These are phyloP conservation scores for Solanum appendiculatum DNA, from an alignment of 257 asterid species.

Conservation along the genomic window DNA sequence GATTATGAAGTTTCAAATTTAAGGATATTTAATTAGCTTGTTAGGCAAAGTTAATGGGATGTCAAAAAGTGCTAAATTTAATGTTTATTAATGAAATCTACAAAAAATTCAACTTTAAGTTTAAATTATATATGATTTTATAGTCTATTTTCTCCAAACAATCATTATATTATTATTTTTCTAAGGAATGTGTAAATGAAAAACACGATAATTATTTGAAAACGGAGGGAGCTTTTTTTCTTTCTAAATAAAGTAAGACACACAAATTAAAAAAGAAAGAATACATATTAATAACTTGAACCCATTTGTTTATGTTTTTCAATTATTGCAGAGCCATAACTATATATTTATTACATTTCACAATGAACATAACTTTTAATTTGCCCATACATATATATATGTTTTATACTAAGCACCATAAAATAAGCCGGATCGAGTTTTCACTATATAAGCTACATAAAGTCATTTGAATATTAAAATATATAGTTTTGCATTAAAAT, in stretches of 20 bases:
- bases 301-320: not conserved
- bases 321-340: not conserved
- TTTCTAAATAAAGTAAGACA: not conserved
- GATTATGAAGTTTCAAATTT: not conserved
- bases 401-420: not conserved
- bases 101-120: rapidly evolving
- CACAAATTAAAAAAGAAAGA: rapidly evolving
- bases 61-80: not conserved
- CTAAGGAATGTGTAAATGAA: not conserved
- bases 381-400: not conserved
- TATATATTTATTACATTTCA: not conserved
- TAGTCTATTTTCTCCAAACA: too few relatives aligned
- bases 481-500: too few relatives aligned
- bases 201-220: too few relatives aligned
- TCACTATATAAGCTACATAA: too few relatives aligned
- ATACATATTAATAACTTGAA: not conserved
- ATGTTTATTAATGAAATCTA: not conserved
- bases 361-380: not conserved
- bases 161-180: too few relatives aligned
- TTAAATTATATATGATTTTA: too few relatives aligned
- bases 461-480: too few relatives aligned
- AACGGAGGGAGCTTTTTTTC: too few relatives aligned
- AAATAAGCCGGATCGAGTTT: too few relatives aligned
- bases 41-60: not conserved
- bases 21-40: not conserved